Evolutionary conservation across 1,139 yeast genomes (phyloP), one percentile per base, ranked within the genome.

Genomic region (Pichia sp.): DNA sequence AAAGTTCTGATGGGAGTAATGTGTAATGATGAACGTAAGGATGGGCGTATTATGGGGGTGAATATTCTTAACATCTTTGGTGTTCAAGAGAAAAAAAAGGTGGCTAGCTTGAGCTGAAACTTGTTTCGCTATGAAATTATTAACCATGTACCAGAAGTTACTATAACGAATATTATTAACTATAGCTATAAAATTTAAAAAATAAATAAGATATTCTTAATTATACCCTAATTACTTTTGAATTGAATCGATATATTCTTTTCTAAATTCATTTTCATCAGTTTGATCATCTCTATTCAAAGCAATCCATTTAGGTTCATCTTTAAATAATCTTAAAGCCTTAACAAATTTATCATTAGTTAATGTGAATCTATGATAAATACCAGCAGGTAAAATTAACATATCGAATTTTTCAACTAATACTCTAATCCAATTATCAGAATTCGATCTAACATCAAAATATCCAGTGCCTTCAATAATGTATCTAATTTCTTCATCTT

Each of bases 221-320:
- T 30, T 22, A 4, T 22, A 22, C 25, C 9, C 13, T 18, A 9
- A 5, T 19, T 22, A 39, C 14, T 14, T 25, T 14, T 3, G 14
- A 19, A 52, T 36, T n/a, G 53, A 41, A 16, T 47, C 44, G 10
- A 61, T 19, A 42, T 62, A 63, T 10, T 58, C 59, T 19, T 52
- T 50, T 31, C 67, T 52, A 11, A 52, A 54, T 1, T 28, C 42
- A 33, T 60, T 56, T 65, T 42, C 60, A 49, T 61, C 62, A n/a
- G 77, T 76, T 19, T 74, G 79, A 18, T 44, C 30, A 14, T 56
- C 54, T 58, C 96, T 78, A 66, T 83, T 81, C 63, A 88, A 79
- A 11, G 98, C 96, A 53, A 87, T 81, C 98, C 99, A 93, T 67
- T 89, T 90, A 34, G 98, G 98, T 70, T 91, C 96, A 62, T 90